Base-by-base conservation (phyloP, 2,329 filamentous ascomycete genomes). In the Erysiphe neolycopersici region DNA sequence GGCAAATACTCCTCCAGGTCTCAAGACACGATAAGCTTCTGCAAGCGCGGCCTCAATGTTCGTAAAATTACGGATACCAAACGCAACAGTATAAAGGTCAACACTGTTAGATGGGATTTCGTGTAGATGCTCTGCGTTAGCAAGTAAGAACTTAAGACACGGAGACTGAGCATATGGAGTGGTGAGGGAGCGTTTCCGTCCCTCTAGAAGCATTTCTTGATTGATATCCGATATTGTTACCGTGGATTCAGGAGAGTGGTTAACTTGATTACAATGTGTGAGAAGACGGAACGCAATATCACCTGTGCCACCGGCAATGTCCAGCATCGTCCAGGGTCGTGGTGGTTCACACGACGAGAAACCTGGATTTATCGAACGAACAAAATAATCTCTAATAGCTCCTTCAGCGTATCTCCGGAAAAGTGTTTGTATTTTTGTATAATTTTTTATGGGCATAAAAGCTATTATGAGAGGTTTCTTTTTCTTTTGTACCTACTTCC, bases 281-380 rank as follows among this genome's bases (percentile, higher is more conserved):
- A 98, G 76, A 66, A 94, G 79, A 52, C 89, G 84, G 64, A 95
- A 94, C 46, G 89, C 89, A 56, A 98, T 94, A 62, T 98, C 89
- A 51, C 89, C 89, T 5, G 89, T 95, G 53, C 89, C 89, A 56
- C 91, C 89, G 35, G 91, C 89, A 43, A 98, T 83, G 62, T 98
- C 89, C 56, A 98, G 79, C 59, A 98, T 82, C 62, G 65, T 73
- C 68, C 74, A 76, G 48, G 69, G 68, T 1, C 60, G 52, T 29
- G 65, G 61, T 5, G 64, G 63, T 46, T 59, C 56, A 40, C 56
- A 54, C 46, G 62, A 54, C 38, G 66, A 60, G 40, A 59, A 67
- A 11, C 54, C 54, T 2, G 89, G 87, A 59, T 94, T 89, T 30
- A 98, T 71, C 31, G 76, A 78, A 51, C 81, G 76, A 39, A 98